Percentiles rank a stretch among this genome's conserved stretches.
Conservation (phyloP, 805 yeast genomes). For the Myxozyma lipomycoides region DNA sequence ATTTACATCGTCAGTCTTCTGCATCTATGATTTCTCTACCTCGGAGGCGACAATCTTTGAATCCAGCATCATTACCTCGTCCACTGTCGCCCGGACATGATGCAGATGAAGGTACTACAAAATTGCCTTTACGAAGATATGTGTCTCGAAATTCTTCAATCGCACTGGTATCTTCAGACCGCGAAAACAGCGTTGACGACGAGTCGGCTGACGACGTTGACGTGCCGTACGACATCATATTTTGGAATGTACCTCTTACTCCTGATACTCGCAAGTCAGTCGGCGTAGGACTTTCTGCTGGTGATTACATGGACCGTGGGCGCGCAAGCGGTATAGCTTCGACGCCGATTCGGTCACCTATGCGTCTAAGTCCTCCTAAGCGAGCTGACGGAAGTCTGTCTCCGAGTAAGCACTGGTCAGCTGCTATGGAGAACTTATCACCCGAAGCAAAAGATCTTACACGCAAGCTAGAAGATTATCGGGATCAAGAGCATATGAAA, state of each 20-base stretch:
- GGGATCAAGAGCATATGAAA: constrained; percentile 13
- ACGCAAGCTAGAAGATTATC: constrained; percentile 30
- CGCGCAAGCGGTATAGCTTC: neutral
- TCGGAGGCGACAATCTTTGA: neutral
- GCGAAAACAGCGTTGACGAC: constrained; percentile 29
- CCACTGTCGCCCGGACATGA: neutral
- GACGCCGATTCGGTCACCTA: neutral
- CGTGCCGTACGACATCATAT: constrained; percentile 49
- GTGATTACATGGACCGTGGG: neutral
- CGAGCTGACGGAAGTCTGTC: neutral
- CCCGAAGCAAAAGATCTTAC: constrained; percentile 39
- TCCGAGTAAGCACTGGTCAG: constrained; percentile 23
- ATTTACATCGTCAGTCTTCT: constrained; percentile 1
- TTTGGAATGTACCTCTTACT: constrained; percentile 63
- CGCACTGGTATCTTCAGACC: neutral
- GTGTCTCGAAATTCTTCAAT: neutral
- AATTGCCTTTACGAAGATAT: constrained; percentile 10
- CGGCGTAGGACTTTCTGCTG: neutral
- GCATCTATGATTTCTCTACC: neutral
- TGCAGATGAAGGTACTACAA: neutral
- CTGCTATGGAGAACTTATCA: constrained; percentile 36
- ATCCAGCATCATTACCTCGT: neutral
- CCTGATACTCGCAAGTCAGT: constrained; percentile 36
- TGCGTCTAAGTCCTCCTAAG: neutral
- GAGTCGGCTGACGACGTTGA: constrained; percentile 51